Evolutionary conservation across 805 yeast genomes (phyloP).

Genomic region (Wickerhamomyces ciferrii): DNA sequence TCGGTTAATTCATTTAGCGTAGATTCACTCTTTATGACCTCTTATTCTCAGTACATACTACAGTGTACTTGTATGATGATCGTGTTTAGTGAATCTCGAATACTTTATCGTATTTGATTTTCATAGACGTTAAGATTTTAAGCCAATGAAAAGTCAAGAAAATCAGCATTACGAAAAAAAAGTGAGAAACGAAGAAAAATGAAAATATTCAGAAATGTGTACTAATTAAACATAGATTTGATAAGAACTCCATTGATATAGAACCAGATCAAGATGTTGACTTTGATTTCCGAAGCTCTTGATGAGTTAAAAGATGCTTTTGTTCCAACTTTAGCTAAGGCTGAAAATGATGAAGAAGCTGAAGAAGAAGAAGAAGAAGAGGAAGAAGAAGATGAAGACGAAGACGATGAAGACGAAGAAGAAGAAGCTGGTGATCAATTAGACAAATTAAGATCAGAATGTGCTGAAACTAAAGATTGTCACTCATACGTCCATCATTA

Average conservation of each 20-base stretch:
- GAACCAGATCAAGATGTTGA: conserved; percentile 23
- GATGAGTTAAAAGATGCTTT: conserved; percentile 75
- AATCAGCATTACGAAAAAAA: conserved; percentile 19
- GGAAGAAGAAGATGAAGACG: conserved; percentile 28
- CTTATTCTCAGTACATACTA: no score
- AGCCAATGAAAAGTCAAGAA: conserved; percentile 20
- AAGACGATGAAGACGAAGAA: conserved; percentile 60
- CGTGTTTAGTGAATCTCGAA: neutral
- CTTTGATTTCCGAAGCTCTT: conserved; percentile 31
- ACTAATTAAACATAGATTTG: no score
- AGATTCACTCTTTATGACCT: no score
- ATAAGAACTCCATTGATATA: no score
- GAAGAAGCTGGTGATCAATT: conserved; percentile 64
- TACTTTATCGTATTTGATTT: neutral
- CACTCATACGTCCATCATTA: conserved; percentile 79
- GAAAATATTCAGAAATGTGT: neutral
- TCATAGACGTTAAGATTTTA: neutral
- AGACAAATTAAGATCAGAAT: conserved; percentile 62
- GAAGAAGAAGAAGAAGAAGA: conserved; percentile 17
- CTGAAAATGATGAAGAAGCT: conserved; percentile 42
- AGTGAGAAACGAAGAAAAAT: neutral
- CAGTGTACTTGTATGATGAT: no score
- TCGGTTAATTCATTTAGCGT: neutral
- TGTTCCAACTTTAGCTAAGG: conserved; percentile 76
- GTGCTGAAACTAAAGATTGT: conserved; percentile 63